phyloP scores from a whole-genome alignment of 495 filamentous ascomycete genomes.

The Neurospora tetrasperma region DNA sequence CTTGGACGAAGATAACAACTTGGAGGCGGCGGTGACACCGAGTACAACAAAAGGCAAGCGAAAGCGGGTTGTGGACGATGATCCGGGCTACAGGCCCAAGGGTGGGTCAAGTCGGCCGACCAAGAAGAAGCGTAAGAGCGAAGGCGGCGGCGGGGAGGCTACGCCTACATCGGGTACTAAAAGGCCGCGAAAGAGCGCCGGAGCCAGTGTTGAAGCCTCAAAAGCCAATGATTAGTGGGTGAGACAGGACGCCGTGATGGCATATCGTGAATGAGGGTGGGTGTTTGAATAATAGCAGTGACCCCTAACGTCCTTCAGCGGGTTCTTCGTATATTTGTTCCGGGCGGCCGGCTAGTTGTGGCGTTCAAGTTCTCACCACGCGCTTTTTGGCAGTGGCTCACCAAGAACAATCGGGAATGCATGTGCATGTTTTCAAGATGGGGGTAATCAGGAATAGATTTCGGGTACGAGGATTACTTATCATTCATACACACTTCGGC shows the following conservation, averaged over 20 bases:
- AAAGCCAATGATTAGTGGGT: slow-evolving; percentile 1
- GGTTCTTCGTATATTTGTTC: not conserved
- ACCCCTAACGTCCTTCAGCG: not conserved
- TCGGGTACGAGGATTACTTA: not conserved
- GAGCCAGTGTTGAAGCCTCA: slow-evolving; percentile 1
- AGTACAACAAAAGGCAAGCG: slow-evolving; percentile 26
- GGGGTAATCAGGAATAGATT: not conserved
- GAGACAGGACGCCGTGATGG: not conserved
- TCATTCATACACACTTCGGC: not conserved
- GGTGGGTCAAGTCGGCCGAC: slow-evolving; percentile 46
- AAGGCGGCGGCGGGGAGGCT: slow-evolving; percentile 24
- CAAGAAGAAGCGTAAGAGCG: slow-evolving; percentile 53
- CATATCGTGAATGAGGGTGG: not conserved
- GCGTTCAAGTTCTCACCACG: not conserved
- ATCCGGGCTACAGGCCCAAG: slow-evolving; percentile 61
- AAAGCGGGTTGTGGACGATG: slow-evolving; percentile 54
- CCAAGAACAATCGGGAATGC: not conserved
- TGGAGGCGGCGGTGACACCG: slow-evolving; percentile 37
- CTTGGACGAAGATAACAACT: slow-evolving; percentile 27
- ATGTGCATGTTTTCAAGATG: not conserved
- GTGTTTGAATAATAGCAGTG: not conserved
- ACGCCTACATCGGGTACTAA: slow-evolving; percentile 15
- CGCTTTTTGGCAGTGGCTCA: not conserved
- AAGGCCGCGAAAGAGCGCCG: slow-evolving; percentile 22
- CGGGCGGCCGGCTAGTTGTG: not conserved